phyloP scores from a whole-genome alignment of 306 rosid genomes.

The Albizia julibrissin region DNA sequence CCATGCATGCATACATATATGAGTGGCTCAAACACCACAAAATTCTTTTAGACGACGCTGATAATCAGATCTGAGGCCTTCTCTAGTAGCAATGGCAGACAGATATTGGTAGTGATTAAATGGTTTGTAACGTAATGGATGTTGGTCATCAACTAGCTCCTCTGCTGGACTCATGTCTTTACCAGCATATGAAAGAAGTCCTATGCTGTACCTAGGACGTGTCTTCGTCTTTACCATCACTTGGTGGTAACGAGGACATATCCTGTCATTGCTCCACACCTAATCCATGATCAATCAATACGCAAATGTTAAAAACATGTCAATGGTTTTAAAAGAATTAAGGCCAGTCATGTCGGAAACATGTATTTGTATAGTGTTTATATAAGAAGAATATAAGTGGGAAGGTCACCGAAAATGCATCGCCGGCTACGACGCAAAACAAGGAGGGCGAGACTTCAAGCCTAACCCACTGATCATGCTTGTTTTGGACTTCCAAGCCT shows the following conservation, averaged over 20 bases:
- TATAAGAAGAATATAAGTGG: not conserved
- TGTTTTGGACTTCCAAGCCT: constrained; percentile 31
- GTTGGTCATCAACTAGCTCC: constrained; percentile 28
- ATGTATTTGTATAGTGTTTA: not conserved
- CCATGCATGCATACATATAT: not conserved
- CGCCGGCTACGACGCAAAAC: constrained; percentile 37
- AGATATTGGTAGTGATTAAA: constrained; percentile 23
- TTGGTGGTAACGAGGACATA: constrained; percentile 26
- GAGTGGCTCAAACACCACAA: constrained; percentile 19
- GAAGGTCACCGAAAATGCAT: constrained; percentile 27
- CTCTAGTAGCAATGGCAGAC: not conserved
- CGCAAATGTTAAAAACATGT: not conserved
- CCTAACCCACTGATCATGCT: constrained; percentile 31
- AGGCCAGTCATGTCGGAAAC: not conserved
- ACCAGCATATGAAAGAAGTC: constrained; percentile 26
- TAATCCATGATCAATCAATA: not conserved
- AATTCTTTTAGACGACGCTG: constrained; percentile 12
- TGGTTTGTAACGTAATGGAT: constrained; percentile 11
- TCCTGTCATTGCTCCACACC: constrained; percentile 37
- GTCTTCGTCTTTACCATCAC: constrained; percentile 23
- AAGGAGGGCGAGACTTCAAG: constrained; percentile 25
- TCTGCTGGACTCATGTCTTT: constrained; percentile 15
- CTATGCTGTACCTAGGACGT: constrained; percentile 21
- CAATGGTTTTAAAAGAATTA: not conserved
- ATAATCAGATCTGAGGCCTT: not conserved